phyloP scores from a whole-genome alignment of 2,329 filamentous ascomycete species.

The Aspergillus quadricinctus region DNA sequence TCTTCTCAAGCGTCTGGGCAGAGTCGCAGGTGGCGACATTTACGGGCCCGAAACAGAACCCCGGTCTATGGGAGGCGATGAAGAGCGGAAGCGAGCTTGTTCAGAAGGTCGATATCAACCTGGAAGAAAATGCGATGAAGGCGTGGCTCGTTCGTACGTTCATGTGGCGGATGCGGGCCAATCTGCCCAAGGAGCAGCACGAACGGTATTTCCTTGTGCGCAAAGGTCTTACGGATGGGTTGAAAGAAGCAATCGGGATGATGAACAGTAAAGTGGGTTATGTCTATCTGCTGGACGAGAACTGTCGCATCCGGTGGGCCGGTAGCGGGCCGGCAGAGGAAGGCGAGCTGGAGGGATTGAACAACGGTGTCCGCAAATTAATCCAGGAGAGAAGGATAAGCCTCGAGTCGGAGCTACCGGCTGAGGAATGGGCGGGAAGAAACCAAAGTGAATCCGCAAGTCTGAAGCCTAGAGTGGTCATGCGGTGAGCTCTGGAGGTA shows the following conservation, averaged over 20 bases:
- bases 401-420: constrained; percentile 18
- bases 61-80: constrained; percentile 63
- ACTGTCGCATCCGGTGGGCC: constrained; percentile 91
- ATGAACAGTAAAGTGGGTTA: constrained; percentile 92
- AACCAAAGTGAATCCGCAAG: constrained; percentile 1
- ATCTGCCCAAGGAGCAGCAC: constrained; percentile 49
- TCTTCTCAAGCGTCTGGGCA: constrained; percentile 84
- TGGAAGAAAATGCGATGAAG: constrained; percentile 73
- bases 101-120: constrained; percentile 81
- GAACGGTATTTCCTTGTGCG: constrained; percentile 57
- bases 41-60: constrained; percentile 61
- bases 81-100: constrained; percentile 48
- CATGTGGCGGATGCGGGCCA: constrained; percentile 46
- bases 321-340: constrained; percentile 57
- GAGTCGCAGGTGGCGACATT: constrained; percentile 75
- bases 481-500: constrained; percentile 4
- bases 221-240: constrained; percentile 52
- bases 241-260: constrained; percentile 60
- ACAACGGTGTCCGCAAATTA: constrained; percentile 39
- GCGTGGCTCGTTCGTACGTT: constrained; percentile 55
- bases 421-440: constrained; percentile 15
- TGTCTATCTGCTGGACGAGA: constrained; percentile 80
- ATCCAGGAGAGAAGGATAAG: constrained; percentile 36
- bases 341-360: constrained; percentile 40
- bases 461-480: constrained; percentile 17